Conservation (phyloP, 106 monocot species). For the Apostasia shenzhenica region DNA sequence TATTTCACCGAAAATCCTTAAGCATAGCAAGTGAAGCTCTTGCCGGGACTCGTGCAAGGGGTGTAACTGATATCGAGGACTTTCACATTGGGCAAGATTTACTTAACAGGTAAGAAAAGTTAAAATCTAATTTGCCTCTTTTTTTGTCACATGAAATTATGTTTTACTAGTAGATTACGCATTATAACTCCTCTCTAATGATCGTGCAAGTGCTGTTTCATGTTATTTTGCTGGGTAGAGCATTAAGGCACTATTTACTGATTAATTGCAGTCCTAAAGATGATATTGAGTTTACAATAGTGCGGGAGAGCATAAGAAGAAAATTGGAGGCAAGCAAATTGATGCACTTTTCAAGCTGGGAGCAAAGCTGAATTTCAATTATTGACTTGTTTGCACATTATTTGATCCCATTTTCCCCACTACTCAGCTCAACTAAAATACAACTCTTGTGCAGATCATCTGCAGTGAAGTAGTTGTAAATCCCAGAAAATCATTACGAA, state of each 20-base stretch:
- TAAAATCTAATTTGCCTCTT: not conserved
- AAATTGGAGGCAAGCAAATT: conserved; percentile 78
- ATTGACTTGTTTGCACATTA: too few relatives aligned
- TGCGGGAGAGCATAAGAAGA: conserved; percentile 83
- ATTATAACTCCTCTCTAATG: not conserved
- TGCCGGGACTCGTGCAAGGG: conserved; percentile 83
- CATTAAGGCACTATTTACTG: conserved; percentile 4
- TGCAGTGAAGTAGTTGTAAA: conserved; percentile 58
- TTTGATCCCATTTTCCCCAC: too few relatives aligned
- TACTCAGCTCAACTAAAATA: not conserved
- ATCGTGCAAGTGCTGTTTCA: too few relatives aligned
- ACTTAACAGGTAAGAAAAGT: conserved; percentile 43
- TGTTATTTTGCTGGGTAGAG: not conserved
- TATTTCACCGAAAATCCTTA: conserved; percentile 79
- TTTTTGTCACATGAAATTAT: conserved; percentile 1
- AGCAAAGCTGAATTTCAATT: not conserved
- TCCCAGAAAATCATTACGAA: conserved; percentile 65
- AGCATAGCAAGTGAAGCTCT: conserved; percentile 84
- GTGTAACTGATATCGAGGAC: conserved; percentile 50
- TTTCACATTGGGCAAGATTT: conserved; percentile 77
- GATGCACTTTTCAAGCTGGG: not conserved
- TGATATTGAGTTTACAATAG: conserved; percentile 68
- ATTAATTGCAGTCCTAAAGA: conserved; percentile 70
- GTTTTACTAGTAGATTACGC: not conserved
- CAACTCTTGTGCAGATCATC: conserved; percentile 39